Conservation (phyloP, 2,329 filamentous ascomycete species). For the Penicillium sp. region DNA sequence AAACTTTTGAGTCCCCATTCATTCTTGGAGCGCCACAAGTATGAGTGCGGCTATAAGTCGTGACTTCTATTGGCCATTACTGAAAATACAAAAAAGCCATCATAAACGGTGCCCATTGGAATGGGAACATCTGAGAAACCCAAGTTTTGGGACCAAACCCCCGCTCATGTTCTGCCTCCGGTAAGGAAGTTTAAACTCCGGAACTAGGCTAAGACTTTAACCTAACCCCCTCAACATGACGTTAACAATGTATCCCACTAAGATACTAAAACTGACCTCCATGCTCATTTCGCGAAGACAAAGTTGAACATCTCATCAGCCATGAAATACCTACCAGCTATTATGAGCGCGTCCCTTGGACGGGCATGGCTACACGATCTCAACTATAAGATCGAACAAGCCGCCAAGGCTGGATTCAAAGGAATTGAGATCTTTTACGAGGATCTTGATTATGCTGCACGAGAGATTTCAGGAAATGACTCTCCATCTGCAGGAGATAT, state of each 20-base stretch:
- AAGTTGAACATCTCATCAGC: background rate
- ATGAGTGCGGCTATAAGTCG: background rate
- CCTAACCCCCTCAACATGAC: background rate
- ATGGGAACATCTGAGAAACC: background rate
- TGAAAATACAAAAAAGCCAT: too few species aligned
- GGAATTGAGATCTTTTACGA: slow-evolving; percentile 80
- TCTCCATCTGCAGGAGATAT: slow-evolving; percentile 48
- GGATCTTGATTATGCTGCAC: slow-evolving; percentile 67
- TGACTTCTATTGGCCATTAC: background rate
- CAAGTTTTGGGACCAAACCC: background rate
- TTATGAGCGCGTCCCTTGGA: slow-evolving; percentile 60
- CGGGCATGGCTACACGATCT: slow-evolving; percentile 70
- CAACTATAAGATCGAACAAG: slow-evolving; percentile 67
- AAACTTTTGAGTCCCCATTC: too few species aligned
- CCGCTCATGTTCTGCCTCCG: background rate
- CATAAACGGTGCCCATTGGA: too few species aligned
- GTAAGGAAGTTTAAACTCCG: background rate
- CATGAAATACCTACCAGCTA: slow-evolving; percentile 23
- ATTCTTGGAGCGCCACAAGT: too few species aligned
- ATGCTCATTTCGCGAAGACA: background rate
- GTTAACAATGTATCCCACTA: background rate
- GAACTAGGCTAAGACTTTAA: slow-evolving; percentile 6
- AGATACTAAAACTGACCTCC: too few species aligned
- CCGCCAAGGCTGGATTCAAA: slow-evolving; percentile 64
- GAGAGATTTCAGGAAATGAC: slow-evolving; percentile 49